phyloP scores from a whole-genome alignment of 495 filamentous ascomycete genomes.

The Achaetomiella virescens region DNA sequence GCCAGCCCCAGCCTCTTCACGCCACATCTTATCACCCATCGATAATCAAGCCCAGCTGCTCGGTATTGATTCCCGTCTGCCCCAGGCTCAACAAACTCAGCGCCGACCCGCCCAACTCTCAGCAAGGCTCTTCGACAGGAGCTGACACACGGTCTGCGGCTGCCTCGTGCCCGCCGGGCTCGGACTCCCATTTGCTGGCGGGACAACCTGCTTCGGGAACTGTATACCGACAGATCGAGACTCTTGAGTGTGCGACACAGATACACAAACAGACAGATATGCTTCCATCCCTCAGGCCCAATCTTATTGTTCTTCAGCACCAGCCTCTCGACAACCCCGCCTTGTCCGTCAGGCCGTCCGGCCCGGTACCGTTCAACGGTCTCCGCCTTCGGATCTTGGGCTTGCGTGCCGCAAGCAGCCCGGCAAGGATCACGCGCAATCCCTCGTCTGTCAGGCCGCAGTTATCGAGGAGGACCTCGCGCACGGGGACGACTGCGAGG shows the following conservation, averaged over 20 bases:
- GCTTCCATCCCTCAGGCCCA: conserved; percentile 79
- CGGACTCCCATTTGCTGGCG: neutral
- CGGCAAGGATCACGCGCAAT: conserved; percentile 77
- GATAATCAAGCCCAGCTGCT: conserved; percentile 65
- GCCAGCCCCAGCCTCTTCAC: conserved; percentile 74
- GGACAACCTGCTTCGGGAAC: conserved; percentile 52
- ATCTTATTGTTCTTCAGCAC: conserved; percentile 91
- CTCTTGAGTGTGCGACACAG: conserved; percentile 80
- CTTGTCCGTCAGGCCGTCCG: conserved; percentile 36
- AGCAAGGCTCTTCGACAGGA: conserved; percentile 67
- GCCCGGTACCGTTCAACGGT: conserved; percentile 23
- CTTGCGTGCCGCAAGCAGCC: conserved; percentile 72
- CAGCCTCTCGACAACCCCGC: conserved; percentile 78
- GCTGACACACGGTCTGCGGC: conserved; percentile 29
- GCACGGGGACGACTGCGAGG: conserved; percentile 86
- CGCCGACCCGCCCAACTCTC: conserved; percentile 63
- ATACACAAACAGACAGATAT: conserved; percentile 84
- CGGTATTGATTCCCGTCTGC: conserved; percentile 64
- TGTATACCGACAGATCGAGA: conserved; percentile 77
- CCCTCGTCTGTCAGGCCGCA: conserved; percentile 82
- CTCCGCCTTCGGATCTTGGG: conserved; percentile 42
- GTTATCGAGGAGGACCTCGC: conserved; percentile 76
- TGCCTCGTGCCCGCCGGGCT: conserved; percentile 8
- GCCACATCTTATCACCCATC: conserved; percentile 70
- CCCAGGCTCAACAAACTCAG: conserved; percentile 82